Base-by-base conservation (phyloP, 768 basidiomycete genomes). In the Gloeopeniophorella convolvens region DNA sequence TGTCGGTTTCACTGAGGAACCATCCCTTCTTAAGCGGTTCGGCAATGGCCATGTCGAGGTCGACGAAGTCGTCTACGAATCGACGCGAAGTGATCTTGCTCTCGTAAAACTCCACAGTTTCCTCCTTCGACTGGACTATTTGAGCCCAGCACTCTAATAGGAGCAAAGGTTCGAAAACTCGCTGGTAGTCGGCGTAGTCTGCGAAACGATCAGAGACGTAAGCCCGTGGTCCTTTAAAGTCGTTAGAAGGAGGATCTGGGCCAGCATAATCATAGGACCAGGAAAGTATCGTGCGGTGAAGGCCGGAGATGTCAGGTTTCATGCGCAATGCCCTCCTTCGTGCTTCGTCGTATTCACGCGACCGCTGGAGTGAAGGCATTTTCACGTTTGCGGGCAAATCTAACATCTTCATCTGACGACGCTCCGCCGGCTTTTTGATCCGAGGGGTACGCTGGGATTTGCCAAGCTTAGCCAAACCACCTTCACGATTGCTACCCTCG, bases 121-220 rank as follows among this genome's bases (percentile, higher is more conserved):
- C 82, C 43, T 87, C 83, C 62, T 89, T 90, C 4, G 89, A 81
- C 56, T 89, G 80, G 7, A 74, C 61, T 20, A 95, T 76, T 62
- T 95, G 90, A 24, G 85, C 80, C 94, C 96, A 97, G 55, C 89
- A 83, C 67, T 99, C 96, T 50, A 89, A 70, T 16, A 93, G 68
- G 23, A 98, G 69, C 13, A 98, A 73, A 2, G 95, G 93, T 62
- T 90, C 82, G 63, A 96, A 92, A 37, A 85, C 72, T 20, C 69
- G 69, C 34, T 77, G 75, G 65, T 95, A 98, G 16, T 89, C 77
- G 1, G 70, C 63, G 50, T 83, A 77, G 43, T 78, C 75, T 2
- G 59, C 49, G 65, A 97, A 98, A 10, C 64, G 69, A 46, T 81
- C 76, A 0, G 89, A 87, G 7, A 96, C 73, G 15, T 65, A 67